phyloP scores from a whole-genome alignment of 768 basidiomycete species.

The Pilatotrama ljubarskyi region DNA sequence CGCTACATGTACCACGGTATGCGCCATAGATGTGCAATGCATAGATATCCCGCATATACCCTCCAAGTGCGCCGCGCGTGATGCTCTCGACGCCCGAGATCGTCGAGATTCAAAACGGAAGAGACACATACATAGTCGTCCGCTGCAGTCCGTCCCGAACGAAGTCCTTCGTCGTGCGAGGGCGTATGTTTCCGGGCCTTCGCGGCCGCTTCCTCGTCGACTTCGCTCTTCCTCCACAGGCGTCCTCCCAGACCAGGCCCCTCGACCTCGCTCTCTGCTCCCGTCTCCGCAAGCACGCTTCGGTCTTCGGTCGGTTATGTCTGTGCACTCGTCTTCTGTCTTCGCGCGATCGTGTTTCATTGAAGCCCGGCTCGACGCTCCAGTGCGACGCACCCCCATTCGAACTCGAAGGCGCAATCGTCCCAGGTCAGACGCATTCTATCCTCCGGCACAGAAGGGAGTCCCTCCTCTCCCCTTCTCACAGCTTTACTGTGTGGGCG shows the following conservation, averaged over 20 bases:
- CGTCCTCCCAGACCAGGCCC: not conserved
- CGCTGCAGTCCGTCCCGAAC: constrained; percentile 5
- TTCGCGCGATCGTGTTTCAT: not conserved
- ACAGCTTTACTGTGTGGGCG: no score
- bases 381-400: no score
- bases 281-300: no score
- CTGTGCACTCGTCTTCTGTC: not conserved
- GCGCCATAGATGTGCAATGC: constrained; percentile 10
- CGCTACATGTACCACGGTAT: constrained; percentile 18
- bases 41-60: constrained; percentile 9
- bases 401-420: no score
- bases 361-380: no score
- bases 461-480: no score
- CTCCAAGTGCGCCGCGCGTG: not conserved
- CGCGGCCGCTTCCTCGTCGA: not conserved
- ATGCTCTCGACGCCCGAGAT: not conserved
- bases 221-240: no score
- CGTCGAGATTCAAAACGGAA: not conserved
- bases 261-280: no score
- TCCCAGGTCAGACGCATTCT: no score
- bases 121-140: not conserved
- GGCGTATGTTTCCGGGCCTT: not conserved
- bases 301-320: no score
- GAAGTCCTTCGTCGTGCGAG: constrained; percentile 4
- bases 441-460: no score